Conservation (phyloP, 1,139 yeast species). For the Nakaseomyces bracarensis region DNA sequence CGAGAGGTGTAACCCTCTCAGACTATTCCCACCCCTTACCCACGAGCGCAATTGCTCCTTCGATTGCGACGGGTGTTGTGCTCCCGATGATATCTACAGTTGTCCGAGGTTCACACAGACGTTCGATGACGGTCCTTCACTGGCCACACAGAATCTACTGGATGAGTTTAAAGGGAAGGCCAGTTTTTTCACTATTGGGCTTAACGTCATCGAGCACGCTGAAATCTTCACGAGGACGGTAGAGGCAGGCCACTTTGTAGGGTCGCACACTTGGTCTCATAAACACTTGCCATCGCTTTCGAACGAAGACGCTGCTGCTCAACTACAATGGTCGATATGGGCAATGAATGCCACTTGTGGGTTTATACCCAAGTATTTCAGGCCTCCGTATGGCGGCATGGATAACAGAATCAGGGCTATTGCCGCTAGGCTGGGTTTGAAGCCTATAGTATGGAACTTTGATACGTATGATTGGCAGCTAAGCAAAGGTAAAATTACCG, state of each 20-base stretch:
- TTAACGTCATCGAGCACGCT: slow-evolving; percentile 69
- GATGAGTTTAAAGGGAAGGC: slow-evolving; percentile 45
- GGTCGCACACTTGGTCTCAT: slow-evolving; percentile 92
- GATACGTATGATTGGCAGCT: slow-evolving; percentile 91
- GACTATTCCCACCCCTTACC: background rate
- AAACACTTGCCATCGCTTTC: slow-evolving; percentile 66
- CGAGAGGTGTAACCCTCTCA: slow-evolving; percentile 47
- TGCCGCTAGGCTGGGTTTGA: slow-evolving; percentile 80
- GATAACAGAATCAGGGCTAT: slow-evolving; percentile 80
- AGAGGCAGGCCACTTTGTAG: slow-evolving; percentile 66
- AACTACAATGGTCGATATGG: slow-evolving; percentile 93
- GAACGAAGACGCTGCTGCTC: slow-evolving; percentile 79
- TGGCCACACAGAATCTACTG: slow-evolving; percentile 54
- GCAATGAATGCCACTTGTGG: slow-evolving; percentile 93
- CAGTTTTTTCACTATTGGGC: slow-evolving; percentile 81
- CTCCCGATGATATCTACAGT: slow-evolving; percentile 64
- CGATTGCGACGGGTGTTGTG: slow-evolving; percentile 75
- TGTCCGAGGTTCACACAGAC: slow-evolving; percentile 76
- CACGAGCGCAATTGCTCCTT: slow-evolving; percentile 51
- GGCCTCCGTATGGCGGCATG: slow-evolving; percentile 95
- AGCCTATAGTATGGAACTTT: slow-evolving; percentile 85
- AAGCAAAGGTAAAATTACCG: slow-evolving; percentile 37
- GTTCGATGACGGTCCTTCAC: slow-evolving; percentile 92
- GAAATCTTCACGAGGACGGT: slow-evolving; percentile 55
- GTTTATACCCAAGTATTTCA: slow-evolving; percentile 84